phyloP scores from a whole-genome alignment of 768 basidiomycete genomes.

The Asterophora lycoperdoides region DNA sequence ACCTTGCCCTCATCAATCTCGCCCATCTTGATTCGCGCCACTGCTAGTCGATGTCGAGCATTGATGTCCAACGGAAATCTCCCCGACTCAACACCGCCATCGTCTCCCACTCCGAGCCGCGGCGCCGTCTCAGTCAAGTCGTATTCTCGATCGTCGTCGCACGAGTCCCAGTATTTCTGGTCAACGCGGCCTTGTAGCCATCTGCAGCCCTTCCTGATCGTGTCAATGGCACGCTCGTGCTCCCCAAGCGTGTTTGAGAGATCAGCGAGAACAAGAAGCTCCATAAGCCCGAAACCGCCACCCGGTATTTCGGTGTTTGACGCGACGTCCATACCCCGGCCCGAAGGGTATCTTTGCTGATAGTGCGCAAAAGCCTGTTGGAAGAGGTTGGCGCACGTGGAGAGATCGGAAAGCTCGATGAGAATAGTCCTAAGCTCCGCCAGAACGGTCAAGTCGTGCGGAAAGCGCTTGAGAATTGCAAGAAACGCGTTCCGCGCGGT shows the following conservation, averaged over 20 bases:
- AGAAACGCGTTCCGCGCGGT: slow-evolving; percentile 65
- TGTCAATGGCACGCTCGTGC: slow-evolving; percentile 60
- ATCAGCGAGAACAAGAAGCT: slow-evolving; percentile 83
- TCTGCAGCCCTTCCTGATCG: slow-evolving; percentile 70
- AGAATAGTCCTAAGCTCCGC: slow-evolving; percentile 75
- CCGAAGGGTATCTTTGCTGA: slow-evolving; percentile 43
- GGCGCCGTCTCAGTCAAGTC: slow-evolving; percentile 42
- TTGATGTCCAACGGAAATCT: slow-evolving; percentile 66
- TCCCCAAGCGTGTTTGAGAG: slow-evolving; percentile 70
- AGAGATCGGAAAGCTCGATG: slow-evolving; percentile 66
- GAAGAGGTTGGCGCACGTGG: slow-evolving; percentile 61
- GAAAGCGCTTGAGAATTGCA: slow-evolving; percentile 67
- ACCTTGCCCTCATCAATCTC: slow-evolving; percentile 83
- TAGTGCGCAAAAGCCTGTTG: slow-evolving; percentile 73
- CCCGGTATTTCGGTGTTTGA: slow-evolving; percentile 31
- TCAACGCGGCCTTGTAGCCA: slow-evolving; percentile 86
- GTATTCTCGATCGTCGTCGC: slow-evolving; percentile 88
- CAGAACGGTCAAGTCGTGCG: slow-evolving; percentile 77
- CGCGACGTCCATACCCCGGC: slow-evolving; percentile 29
- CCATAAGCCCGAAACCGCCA: slow-evolving; percentile 57
- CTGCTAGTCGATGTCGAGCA: slow-evolving; percentile 77
- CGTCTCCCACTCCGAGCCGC: slow-evolving; percentile 27
- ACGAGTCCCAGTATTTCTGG: slow-evolving; percentile 75
- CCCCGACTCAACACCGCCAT: slow-evolving; percentile 50
- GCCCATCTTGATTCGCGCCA: slow-evolving; percentile 77